Evolutionary conservation across 441 rosid species (phyloP).

Genomic region (Theobroma grandiflorum): DNA sequence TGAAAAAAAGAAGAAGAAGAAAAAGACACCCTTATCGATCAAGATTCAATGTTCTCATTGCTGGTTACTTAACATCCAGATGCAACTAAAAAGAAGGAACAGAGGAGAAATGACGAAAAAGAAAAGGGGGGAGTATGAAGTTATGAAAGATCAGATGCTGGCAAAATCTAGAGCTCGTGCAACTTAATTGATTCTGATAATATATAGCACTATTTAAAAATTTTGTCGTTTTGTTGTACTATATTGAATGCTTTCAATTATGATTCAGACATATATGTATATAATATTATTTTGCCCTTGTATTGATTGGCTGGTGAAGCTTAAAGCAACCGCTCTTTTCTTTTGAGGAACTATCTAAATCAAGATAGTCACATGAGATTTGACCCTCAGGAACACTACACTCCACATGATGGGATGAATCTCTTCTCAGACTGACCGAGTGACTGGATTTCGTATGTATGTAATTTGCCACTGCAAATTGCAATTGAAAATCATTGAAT

Average conservation of each 20-base stretch:
- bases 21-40: not conserved
- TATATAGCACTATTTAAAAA: not conserved
- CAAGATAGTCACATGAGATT: constrained; percentile 30
- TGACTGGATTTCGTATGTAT: not conserved
- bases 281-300: not conserved
- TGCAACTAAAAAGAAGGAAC: not conserved
- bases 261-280: constrained; percentile 7
- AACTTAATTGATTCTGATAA: not conserved
- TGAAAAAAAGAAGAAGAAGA: not conserved
- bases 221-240: not conserved
- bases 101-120: not conserved
- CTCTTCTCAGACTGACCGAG: not conserved
- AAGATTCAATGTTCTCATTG: not conserved
- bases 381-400: constrained; percentile 29
- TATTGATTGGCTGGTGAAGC: constrained; percentile 23
- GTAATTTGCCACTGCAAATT: not conserved
- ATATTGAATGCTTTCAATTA: not conserved
- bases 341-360: constrained; percentile 35
- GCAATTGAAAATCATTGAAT: not conserved
- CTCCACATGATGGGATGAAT: constrained; percentile 22
- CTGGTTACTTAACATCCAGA: not conserved
- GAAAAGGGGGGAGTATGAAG: not conserved
- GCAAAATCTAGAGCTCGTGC: not conserved
- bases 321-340: constrained; percentile 12
- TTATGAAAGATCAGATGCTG: no score